Evolutionary conservation across 1,284 basidiomycete genomes (phyloP).

Genomic region (Tylopilus sp.): DNA sequence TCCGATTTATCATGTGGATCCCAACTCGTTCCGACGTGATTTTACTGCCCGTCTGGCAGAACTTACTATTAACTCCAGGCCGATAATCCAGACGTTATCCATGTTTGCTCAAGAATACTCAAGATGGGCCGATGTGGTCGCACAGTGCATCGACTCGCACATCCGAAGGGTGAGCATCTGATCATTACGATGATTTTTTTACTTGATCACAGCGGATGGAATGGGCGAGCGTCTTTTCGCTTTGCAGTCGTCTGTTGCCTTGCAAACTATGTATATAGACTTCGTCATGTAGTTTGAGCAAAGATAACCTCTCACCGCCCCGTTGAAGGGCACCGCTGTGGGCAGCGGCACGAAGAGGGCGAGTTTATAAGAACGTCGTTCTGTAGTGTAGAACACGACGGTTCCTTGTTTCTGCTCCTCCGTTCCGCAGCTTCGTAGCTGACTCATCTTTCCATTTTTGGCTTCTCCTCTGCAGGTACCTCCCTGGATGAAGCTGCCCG

Average conservation of each 20-base stretch:
- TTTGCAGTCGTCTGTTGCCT: slow-evolving; percentile 27
- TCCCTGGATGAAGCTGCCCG: slow-evolving; percentile 88
- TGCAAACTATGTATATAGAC: slow-evolving; percentile 37
- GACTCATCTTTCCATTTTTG: slow-evolving; percentile 52
- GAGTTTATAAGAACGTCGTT: slow-evolving; percentile 30
- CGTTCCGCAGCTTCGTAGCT: slow-evolving; percentile 43
- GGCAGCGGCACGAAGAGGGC: slow-evolving; percentile 34
- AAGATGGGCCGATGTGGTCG: slow-evolving; percentile 78
- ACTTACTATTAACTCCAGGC: slow-evolving; percentile 93
- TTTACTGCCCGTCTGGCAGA: slow-evolving; percentile 75
- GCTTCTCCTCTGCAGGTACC: slow-evolving; percentile 61
- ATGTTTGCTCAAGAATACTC: slow-evolving; percentile 88
- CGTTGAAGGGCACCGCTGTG: slow-evolving; percentile 31
- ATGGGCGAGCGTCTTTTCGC: slow-evolving; percentile 26
- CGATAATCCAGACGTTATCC: slow-evolving; percentile 93
- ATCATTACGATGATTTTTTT: slow-evolving; percentile 18
- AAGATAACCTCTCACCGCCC: slow-evolving; percentile 38
- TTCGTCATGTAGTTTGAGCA: slow-evolving; percentile 38
- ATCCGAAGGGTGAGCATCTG: slow-evolving; percentile 78
- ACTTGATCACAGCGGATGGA: slow-evolving; percentile 28
- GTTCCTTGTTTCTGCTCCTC: slow-evolving; percentile 21
- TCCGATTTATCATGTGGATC: slow-evolving; percentile 58
- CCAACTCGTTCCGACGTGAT: slow-evolving; percentile 77
- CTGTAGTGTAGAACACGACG: slow-evolving; percentile 23
- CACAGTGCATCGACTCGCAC: slow-evolving; percentile 84